These are phyloP conservation scores for Neurospora terricola DNA, from an alignment of 495 filamentous ascomycete genomes.

Conservation along the genomic window DNA sequence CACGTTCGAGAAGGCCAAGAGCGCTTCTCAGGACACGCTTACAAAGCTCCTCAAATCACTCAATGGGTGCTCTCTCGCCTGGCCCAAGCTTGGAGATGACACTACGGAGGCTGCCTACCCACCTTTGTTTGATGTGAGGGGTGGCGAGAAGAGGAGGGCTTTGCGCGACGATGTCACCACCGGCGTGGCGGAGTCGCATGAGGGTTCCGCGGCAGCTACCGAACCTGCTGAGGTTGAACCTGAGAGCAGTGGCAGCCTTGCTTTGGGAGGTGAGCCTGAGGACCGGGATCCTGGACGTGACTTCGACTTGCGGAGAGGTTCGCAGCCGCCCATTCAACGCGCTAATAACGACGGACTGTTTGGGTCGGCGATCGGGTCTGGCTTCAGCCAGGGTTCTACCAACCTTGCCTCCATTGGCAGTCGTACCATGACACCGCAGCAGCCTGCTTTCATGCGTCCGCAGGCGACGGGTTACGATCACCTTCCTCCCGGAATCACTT, in stretches of 20 bases:
- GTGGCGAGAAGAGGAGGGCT: conserved; percentile 63
- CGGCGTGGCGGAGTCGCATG: conserved; percentile 48
- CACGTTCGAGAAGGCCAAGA: conserved; percentile 7
- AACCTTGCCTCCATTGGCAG: conserved; percentile 42
- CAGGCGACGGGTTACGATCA: conserved; percentile 51
- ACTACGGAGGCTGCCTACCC: conserved; percentile 39
- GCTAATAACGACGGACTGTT: conserved; percentile 43
- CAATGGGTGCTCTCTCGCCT: conserved; percentile 17
- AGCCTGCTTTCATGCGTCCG: conserved; percentile 56
- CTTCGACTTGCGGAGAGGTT: conserved; percentile 40
- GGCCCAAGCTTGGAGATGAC: conserved; percentile 16
- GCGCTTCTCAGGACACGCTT: conserved; percentile 13
- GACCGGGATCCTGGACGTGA: conserved; percentile 50
- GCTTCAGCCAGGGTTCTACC: conserved; percentile 39
- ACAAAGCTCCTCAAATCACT: conserved; percentile 25
- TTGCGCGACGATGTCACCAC: conserved; percentile 59
- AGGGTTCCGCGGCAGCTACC: conserved; percentile 34
- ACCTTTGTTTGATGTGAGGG: conserved; percentile 69
- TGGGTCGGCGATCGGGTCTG: conserved; percentile 41
- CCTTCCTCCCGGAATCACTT: conserved; percentile 36
- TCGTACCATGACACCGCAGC: conserved; percentile 74
- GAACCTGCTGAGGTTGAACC: conserved; percentile 42
- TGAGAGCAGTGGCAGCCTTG: conserved; percentile 72
- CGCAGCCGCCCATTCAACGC: conserved; percentile 69
- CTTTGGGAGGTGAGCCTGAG: conserved; percentile 85